Evolutionary conservation across 2,329 filamentous ascomycete species (phyloP).

Genomic region (Podosphaera xanthii): DNA sequence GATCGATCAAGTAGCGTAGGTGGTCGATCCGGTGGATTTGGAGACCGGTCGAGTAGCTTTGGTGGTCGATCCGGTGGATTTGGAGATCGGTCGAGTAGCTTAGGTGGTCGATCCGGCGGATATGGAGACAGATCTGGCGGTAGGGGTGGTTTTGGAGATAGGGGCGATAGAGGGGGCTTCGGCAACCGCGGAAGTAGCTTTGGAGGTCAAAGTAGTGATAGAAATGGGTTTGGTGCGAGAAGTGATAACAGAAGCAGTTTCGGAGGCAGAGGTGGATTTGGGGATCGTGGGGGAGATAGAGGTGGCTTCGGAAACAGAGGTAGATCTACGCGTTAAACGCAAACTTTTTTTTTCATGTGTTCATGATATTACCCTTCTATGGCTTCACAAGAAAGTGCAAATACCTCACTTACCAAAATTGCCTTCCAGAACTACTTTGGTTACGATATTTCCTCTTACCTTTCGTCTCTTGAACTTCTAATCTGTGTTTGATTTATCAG

Average conservation of each 20-base stretch:
- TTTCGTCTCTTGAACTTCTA: no score
- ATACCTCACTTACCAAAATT: no score
- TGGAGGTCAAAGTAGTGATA: background rate
- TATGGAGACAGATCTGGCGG: conserved; percentile 1
- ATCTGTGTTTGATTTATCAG: no score
- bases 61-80: conserved; percentile 2
- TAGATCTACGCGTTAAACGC: no score
- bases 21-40: conserved; percentile 2
- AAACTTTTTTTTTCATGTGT: no score
- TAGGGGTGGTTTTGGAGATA: background rate
- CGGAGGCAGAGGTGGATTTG: conserved; percentile 5
- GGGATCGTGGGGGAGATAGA: conserved; percentile 1
- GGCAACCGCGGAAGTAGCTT: background rate
- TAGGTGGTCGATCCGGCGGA: conserved; percentile 4
- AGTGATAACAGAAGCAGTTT: background rate
- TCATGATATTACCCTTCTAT: no score
- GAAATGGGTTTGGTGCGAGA: background rate
- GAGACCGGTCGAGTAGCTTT: background rate
- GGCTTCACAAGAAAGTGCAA: no score
- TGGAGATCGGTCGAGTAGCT: conserved; percentile 3
- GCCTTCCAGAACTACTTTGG: no score
- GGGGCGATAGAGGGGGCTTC: conserved; percentile 2
- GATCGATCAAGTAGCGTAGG: background rate
- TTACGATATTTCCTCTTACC: no score
- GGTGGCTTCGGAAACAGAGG: conserved; percentile 1